Base-by-base conservation (phyloP, 2,329 filamentous ascomycete genomes). In the Xylariaceae sp. region DNA sequence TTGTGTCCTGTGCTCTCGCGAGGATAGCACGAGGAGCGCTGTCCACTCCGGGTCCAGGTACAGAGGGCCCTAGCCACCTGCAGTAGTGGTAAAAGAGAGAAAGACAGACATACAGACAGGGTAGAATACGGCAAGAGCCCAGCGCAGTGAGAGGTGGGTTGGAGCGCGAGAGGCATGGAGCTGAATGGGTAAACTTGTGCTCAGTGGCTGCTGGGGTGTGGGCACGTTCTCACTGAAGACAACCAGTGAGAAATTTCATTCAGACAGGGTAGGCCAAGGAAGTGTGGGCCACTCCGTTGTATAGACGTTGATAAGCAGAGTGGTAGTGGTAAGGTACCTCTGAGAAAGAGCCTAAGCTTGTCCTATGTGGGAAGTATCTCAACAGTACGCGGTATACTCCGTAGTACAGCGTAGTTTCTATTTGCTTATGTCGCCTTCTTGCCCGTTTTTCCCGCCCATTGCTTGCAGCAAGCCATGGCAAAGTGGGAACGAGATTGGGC, bases 141-240 rank as follows among this genome's bases (percentile, higher is more conserved):
- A 58, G 49, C 52, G 53, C 53, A 49, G 53, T 56, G 47, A 44
- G 44, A 42, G 39, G 26, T 45, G 35, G 47, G 43, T 50, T 57
- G 49, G 53, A 36, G 36, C 13, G 42, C 16, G 52, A 44, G 33
- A 49, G 48, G 46, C 44, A 20, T 47, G 7, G 5, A 16, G 8
- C 27, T 40, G 48, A 27, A 52, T 58, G 48, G 47, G 21, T 58
- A 58, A 58, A 55, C 55, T 57, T 59, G 53, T 42, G 46, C 48
- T 33, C 29, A 41, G 42, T 37, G 45, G 48, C 45, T 45, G 37
- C 45, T 48, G 20, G 52, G 46, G 46, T 35, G 46, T 35, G 43
- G 46, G 45, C 41, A 45, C 41, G 52, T 55, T 58, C 52, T 46
- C 44, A 50, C 36, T 15, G 21, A 42, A 44, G 18, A 39, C 27